Conservation (phyloP, 176 grass and related monocot genomes). For the Eremochloa ophiuroides region DNA sequence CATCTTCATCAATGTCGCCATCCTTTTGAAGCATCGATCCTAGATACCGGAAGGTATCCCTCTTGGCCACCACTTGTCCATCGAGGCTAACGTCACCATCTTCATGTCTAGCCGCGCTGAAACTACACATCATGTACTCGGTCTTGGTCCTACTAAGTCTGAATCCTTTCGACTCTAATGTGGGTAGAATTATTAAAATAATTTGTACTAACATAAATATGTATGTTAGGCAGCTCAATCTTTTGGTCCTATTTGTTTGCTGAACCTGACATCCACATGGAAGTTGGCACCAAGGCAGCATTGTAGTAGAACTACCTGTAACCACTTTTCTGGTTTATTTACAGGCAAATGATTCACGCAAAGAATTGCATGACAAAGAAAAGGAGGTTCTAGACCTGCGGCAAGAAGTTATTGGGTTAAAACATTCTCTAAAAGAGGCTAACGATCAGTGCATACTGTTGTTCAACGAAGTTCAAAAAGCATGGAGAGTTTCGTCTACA, state of each 20-base stretch:
- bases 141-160: too few relatives aligned
- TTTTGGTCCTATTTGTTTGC: neutral
- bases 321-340: conserved; percentile 30
- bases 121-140: too few relatives aligned
- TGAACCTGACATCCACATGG: neutral
- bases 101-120: too few relatives aligned
- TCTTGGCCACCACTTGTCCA: too few relatives aligned
- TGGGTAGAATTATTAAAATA: neutral
- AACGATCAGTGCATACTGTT: conserved; percentile 82
- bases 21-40: too few relatives aligned
- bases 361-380: conserved; percentile 91
- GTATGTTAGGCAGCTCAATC: neutral
- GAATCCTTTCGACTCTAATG: too few relatives aligned
- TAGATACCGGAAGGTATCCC: too few relatives aligned
- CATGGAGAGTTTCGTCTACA: conserved; percentile 86
- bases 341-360: conserved; percentile 98
- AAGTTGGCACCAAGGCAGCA: neutral
- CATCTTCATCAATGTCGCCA: too few relatives aligned
- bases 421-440: conserved; percentile 79
- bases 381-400: conserved; percentile 77
- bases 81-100: too few relatives aligned
- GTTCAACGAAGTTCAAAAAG: conserved; percentile 92
- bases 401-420: conserved; percentile 72
- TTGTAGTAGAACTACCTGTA: neutral
- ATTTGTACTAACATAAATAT: neutral